These are phyloP conservation scores for Heterobasidion occidentale DNA, from an alignment of 1,284 basidiomycete genomes.

Conservation along the genomic window DNA sequence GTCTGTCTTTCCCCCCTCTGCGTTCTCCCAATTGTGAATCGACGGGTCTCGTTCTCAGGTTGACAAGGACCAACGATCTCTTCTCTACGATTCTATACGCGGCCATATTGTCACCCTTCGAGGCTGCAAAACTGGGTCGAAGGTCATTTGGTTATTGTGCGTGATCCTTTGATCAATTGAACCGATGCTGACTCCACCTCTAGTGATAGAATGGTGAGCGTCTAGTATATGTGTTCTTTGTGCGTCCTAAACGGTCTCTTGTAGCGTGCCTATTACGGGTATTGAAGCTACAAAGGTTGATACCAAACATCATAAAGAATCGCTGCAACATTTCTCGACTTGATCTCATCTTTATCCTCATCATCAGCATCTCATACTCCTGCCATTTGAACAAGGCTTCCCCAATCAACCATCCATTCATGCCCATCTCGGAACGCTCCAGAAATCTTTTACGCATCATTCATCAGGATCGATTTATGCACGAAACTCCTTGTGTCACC, in stretches of 20 bases:
- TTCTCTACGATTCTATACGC: slow-evolving; percentile 74
- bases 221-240: slow-evolving; percentile 2
- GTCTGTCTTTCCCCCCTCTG: slow-evolving; percentile 26
- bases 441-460: slow-evolving; percentile 5
- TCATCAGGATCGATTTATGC: slow-evolving; percentile 6
- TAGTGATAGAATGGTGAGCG: slow-evolving; percentile 43
- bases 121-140: slow-evolving; percentile 80
- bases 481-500: neutral
- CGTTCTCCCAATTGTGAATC: neutral
- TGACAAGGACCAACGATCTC: slow-evolving; percentile 71
- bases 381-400: slow-evolving; percentile 1
- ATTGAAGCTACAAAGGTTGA: slow-evolving; percentile 18
- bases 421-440: slow-evolving; percentile 11
- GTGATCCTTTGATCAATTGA: slow-evolving; percentile 19
- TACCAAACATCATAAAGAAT: slow-evolving; percentile 4
- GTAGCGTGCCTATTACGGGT: slow-evolving; percentile 41
- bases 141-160: slow-evolving; percentile 83
- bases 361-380: slow-evolving; percentile 1
- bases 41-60: slow-evolving; percentile 34
- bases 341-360: slow-evolving; percentile 1
- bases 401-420: slow-evolving; percentile 1
- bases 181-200: neutral
- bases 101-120: slow-evolving; percentile 79
- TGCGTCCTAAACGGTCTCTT: slow-evolving; percentile 7
- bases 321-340: slow-evolving; percentile 3